These are phyloP conservation scores for Diaporthe aspalathi DNA, from an alignment of 2,329 filamentous ascomycete genomes.

Conservation along the genomic window DNA sequence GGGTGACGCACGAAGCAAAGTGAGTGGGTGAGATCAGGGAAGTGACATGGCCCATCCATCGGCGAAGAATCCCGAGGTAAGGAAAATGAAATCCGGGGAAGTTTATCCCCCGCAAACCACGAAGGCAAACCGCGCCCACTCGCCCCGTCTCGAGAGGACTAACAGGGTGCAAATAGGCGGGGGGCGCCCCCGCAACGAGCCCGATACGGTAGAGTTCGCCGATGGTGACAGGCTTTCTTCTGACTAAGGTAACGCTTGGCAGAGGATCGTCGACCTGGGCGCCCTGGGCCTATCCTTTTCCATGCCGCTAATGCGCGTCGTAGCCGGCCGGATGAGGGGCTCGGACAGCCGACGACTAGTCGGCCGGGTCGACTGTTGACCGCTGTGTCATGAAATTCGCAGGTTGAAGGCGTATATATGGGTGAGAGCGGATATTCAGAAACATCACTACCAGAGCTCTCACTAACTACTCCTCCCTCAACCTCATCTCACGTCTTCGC, in stretches of 20 bases:
- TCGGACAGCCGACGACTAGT: background rate
- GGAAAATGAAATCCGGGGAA: constrained; percentile 12
- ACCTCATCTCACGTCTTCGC: background rate
- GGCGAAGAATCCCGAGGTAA: constrained; percentile 22
- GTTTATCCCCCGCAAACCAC: background rate
- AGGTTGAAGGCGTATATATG: constrained; percentile 18
- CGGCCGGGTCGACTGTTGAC: constrained; percentile 21
- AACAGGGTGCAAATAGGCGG: constrained; percentile 9
- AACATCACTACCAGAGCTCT: background rate
- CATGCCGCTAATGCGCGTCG: constrained; percentile 17
- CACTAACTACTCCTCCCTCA: background rate
- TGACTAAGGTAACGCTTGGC: constrained; percentile 15
- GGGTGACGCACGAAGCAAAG: background rate
- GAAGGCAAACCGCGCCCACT: background rate
- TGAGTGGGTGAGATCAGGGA: constrained; percentile 12
- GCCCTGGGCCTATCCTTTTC: background rate
- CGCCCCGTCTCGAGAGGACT: background rate
- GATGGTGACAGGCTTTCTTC: background rate
- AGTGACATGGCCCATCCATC: background rate
- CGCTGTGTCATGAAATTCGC: background rate
- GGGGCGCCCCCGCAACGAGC: background rate
- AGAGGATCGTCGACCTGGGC: constrained; percentile 3
- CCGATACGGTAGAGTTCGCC: background rate
- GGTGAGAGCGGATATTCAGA: background rate
- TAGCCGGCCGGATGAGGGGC: constrained; percentile 20